Conservation (phyloP, 768 basidiomycete genomes). For the Psilocybe tampanensis region DNA sequence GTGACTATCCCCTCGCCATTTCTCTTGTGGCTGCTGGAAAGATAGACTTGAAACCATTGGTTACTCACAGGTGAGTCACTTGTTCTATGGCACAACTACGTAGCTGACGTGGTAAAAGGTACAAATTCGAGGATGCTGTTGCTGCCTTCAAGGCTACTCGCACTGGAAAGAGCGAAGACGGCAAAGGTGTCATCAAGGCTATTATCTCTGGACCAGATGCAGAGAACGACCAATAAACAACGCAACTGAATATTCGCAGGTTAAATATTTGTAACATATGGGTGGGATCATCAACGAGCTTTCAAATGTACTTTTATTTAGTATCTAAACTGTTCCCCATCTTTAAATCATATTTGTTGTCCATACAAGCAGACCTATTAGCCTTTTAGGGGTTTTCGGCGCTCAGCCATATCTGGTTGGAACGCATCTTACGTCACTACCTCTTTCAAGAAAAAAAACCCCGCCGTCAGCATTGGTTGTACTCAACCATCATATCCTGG, state of each 20-base stretch:
- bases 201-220: constrained; percentile 79
- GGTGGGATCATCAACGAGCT: neutral
- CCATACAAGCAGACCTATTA: too few species aligned
- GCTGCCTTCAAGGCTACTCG: constrained; percentile 84
- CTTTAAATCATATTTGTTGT: too few species aligned
- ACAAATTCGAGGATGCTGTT: constrained; percentile 74
- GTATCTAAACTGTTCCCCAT: neutral
- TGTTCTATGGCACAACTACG: neutral
- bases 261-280: constrained; percentile 2
- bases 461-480: too few species aligned
- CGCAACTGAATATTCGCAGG: neutral
- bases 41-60: constrained; percentile 84
- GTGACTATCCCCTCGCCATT: constrained; percentile 85
- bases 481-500: too few species aligned
- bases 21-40: constrained; percentile 80
- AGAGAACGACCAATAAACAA: constrained; percentile 2
- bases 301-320: neutral
- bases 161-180: constrained; percentile 81
- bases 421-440: too few species aligned
- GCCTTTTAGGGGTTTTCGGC: too few species aligned
- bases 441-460: too few species aligned
- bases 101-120: constrained; percentile 42
- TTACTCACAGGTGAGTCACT: constrained; percentile 75
- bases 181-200: constrained; percentile 86
- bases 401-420: too few species aligned